Evolutionary conservation across 805 yeast genomes (phyloP), one percentile per base, ranked within the genome.

Genomic region (Grigorovia jiainica): DNA sequence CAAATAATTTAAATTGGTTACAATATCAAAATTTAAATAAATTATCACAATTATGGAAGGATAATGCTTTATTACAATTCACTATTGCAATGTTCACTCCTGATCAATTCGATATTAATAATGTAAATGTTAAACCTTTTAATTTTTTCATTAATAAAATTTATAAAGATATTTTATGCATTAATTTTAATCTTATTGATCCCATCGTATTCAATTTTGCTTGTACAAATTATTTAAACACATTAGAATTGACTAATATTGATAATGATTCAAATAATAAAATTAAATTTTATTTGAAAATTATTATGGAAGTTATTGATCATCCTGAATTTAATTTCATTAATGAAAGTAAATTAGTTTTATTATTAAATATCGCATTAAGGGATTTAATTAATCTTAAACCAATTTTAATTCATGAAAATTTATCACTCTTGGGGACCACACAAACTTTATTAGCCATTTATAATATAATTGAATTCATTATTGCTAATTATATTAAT

Each of bases 271-370:
- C 17, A 4, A 24, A 13, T 3, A 15, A 24, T 6, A 25, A 23
- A 5, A 21, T 42, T 17, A 29, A 39, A 15, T 54, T 59, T 40
- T 41, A 48, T 41, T 43, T 57, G 17, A 47, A 50, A 40, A 43
- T 58, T 20, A 33, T 60, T 10, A 52, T 61, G 64, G 66, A 61
- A 43, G 29, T 60, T 1, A 46, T 60, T 23, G 66, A 61, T 42
- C 66, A 60, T 43, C 60, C 63, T 7, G 57, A 57, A 21, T 41
- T 54, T 17, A 51, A 56, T 44, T 53, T 45, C 23, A 34, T 51
- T 7, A 48, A 56, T 16, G 57, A 59, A 43, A 47, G 52, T 11
- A 51, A 48, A 27, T 42, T 60, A 25, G 20, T 45, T 6, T 16
- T 45, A 6, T 38, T 60, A 6, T 41, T 60, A 31, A 40, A 47